phyloP scores from a whole-genome alignment of 805 yeast species.

The Wickerhamomyces tratensis region DNA sequence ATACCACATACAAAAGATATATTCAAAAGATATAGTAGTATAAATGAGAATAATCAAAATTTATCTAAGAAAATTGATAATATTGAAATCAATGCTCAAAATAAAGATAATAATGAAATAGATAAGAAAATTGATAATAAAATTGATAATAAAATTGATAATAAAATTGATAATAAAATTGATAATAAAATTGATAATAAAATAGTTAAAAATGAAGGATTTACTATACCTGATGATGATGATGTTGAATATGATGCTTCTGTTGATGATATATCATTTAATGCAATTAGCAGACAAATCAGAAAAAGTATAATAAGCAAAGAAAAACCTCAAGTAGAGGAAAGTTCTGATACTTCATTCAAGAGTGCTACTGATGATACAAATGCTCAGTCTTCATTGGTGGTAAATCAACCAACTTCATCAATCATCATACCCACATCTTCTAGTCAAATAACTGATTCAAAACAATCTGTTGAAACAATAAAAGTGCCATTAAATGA shows the following conservation, averaged over 20 bases:
- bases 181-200: too few relatives aligned
- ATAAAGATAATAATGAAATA: too few relatives aligned
- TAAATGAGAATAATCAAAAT: constrained; percentile 1
- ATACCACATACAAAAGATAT: too few relatives aligned
- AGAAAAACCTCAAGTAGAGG: not conserved
- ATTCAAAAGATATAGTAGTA: too few relatives aligned
- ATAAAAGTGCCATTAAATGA: constrained; percentile 12
- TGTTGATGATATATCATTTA: constrained; percentile 30
- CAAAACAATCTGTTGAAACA: constrained; percentile 8
- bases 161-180: too few relatives aligned
- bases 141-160: too few relatives aligned
- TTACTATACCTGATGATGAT: not conserved
- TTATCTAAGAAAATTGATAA: constrained; percentile 12
- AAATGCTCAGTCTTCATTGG: constrained; percentile 7
- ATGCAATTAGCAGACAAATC: constrained; percentile 36
- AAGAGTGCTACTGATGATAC: constrained; percentile 14
- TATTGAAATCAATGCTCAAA: constrained; percentile 1
- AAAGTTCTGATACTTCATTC: constrained; percentile 10
- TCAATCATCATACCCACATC: not conserved
- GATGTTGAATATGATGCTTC: constrained; percentile 11
- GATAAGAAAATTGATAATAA: too few relatives aligned
- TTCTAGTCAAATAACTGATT: not conserved
- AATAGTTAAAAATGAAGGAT: too few relatives aligned
- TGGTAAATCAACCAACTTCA: constrained; percentile 7
- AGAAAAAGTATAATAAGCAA: constrained; percentile 34